phyloP scores from a whole-genome alignment of 2,329 filamentous ascomycete species.

The Alternaria viburni region DNA sequence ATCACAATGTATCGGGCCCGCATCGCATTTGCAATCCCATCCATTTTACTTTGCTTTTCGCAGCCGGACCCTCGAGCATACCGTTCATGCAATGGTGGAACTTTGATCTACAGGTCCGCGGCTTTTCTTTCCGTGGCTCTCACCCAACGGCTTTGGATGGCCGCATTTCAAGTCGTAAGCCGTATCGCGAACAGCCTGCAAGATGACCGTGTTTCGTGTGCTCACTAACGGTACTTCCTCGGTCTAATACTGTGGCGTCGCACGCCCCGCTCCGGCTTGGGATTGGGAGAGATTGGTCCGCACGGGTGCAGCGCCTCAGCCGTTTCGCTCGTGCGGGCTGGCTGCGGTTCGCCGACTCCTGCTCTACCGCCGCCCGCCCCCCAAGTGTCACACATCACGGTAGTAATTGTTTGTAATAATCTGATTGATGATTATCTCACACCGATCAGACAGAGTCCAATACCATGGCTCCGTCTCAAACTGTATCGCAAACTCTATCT shows the following conservation, averaged over 20 bases:
- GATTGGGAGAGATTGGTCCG: not conserved
- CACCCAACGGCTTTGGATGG: not conserved
- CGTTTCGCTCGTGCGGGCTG: not conserved
- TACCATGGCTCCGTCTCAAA: not conserved
- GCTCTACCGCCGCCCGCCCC: not conserved
- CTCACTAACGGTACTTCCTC: not conserved
- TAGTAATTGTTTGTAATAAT: not conserved
- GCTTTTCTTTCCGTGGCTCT: not conserved
- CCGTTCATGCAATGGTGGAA: constrained; percentile 1
- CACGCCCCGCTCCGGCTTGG: not conserved
- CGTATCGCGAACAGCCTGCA: not conserved
- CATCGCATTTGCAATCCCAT: not conserved
- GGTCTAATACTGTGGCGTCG: not conserved
- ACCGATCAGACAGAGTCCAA: not conserved
- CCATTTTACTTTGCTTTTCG: not conserved
- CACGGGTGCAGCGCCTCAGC: not conserved
- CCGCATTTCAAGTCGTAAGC: not conserved
- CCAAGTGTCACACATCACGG: not conserved
- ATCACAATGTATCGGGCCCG: not conserved
- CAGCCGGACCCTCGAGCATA: not conserved
- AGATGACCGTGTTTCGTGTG: constrained; percentile 4
- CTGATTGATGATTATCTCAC: not conserved
- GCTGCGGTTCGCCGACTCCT: not conserved
- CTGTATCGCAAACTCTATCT: not conserved
- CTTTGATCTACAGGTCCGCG: not conserved